Conservation (phyloP, 768 basidiomycete species). For the Tylopilus balloui region DNA sequence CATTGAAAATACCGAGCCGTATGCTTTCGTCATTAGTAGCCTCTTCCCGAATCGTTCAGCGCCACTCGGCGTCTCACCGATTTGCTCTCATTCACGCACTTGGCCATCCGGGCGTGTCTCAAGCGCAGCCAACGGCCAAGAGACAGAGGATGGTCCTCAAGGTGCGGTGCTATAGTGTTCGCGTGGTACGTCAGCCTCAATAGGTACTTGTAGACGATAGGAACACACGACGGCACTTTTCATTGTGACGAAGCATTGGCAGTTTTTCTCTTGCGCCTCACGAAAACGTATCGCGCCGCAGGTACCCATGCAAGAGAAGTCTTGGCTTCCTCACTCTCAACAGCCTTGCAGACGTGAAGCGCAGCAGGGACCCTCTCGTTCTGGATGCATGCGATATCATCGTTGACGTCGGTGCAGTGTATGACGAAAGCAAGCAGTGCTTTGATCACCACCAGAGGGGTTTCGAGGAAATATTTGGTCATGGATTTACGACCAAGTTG, state of each 20-base stretch:
- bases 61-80: not conserved
- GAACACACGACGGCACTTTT: constrained; percentile 93
- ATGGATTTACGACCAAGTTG: constrained; percentile 84
- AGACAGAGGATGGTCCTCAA: constrained; percentile 44
- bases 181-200: not conserved
- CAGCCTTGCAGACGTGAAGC: constrained; percentile 49
- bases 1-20: not conserved
- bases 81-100: not conserved
- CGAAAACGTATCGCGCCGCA: constrained; percentile 68
- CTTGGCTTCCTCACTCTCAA: constrained; percentile 2
- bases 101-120: constrained; percentile 16
- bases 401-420: constrained; percentile 93
- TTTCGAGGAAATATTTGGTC: constrained; percentile 85
- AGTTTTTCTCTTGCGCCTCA: constrained; percentile 80
- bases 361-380: constrained; percentile 66
- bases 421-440: constrained; percentile 69
- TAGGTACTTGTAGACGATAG: constrained; percentile 56
- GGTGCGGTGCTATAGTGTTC: constrained; percentile 18
- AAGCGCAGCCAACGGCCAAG: constrained; percentile 32
- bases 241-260: constrained; percentile 98
- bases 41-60: not conserved
- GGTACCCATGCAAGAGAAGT: constrained; percentile 39
- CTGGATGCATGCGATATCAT: constrained; percentile 87
- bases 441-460: constrained; percentile 98
- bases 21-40: not conserved